Percentiles rank a stretch among this genome's conserved stretches.
Conservation (phyloP, 192 early-diverging fungal species). For the Bifiguratus adelaidae region DNA sequence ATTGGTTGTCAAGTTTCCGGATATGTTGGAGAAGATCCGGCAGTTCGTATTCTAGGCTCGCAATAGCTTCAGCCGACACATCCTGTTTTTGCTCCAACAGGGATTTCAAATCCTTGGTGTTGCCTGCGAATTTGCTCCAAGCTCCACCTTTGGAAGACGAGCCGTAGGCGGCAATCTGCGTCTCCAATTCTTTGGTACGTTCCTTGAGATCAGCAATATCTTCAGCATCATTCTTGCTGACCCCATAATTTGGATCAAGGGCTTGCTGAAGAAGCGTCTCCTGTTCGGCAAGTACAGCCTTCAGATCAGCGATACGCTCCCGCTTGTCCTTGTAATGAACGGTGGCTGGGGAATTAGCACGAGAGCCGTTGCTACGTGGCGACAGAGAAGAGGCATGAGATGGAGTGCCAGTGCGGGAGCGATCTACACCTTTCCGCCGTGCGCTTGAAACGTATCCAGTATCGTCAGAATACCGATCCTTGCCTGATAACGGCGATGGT, state of each 20-base stretch:
- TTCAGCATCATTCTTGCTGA: no score
- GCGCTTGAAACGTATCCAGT: slow-evolving; percentile 25
- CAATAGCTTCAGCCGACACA: slow-evolving; percentile 28
- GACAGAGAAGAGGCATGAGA: not conserved
- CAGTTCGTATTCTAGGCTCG: slow-evolving; percentile 21
- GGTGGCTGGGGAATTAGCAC: not conserved
- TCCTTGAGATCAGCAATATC: slow-evolving; percentile 29
- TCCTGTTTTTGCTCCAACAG: slow-evolving; percentile 33
- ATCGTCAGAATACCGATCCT: slow-evolving; percentile 14
- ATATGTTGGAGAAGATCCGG: slow-evolving; percentile 22
- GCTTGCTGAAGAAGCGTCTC: no score
- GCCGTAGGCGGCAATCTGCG: no score
- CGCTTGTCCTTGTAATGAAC: slow-evolving; percentile 22
- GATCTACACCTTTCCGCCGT: slow-evolving; percentile 19
- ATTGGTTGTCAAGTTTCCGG: slow-evolving; percentile 28
- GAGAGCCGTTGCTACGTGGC: not conserved
- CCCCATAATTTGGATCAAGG: no score
- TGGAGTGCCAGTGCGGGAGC: slow-evolving; percentile 6
- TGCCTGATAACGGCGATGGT: slow-evolving; percentile 1
- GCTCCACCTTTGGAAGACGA: no score
- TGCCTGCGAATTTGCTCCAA: slow-evolving; percentile 16
- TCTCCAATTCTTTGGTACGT: slow-evolving; percentile 26
- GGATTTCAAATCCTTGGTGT: slow-evolving; percentile 15
- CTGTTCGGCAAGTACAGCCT: slow-evolving; percentile 12
- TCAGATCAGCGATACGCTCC: slow-evolving; percentile 16